These are phyloP conservation scores for Fusarium newnesense DNA, from an alignment of 2,329 filamentous ascomycete genomes.

Conservation along the genomic window DNA sequence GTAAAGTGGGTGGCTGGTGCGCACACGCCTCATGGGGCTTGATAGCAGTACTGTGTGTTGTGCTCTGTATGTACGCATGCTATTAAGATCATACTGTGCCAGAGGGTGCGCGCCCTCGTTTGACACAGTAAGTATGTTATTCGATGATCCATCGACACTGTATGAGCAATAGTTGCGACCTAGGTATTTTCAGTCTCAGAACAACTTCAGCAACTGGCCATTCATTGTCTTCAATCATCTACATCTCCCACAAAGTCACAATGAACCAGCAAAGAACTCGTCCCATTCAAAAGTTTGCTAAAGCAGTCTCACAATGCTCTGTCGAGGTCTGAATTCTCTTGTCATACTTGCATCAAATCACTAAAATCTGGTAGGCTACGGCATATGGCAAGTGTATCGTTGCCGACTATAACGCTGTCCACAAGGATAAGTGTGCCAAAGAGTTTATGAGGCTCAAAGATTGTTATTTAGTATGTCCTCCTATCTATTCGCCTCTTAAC, in stretches of 20 bases:
- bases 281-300: conserved; percentile 66
- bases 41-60: neutral
- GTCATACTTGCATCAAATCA: neutral
- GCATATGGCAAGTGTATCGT: conserved; percentile 92
- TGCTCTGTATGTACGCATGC: too few species aligned
- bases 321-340: conserved; percentile 56
- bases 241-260: neutral
- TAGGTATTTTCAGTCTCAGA: neutral
- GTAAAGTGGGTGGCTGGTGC: conserved; percentile 46
- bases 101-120: too few species aligned
- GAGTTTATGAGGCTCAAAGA: conserved; percentile 89
- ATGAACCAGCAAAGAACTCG: conserved; percentile 49
- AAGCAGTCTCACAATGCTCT: conserved; percentile 66
- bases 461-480: conserved; percentile 78
- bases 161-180: conserved; percentile 3
- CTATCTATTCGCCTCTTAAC: neutral
- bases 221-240: neutral
- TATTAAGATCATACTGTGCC: too few species aligned
- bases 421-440: conserved; percentile 88
- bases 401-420: conserved; percentile 86
- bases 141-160: neutral
- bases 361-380: conserved; percentile 68
- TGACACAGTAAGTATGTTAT: neutral
- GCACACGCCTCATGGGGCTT: conserved; percentile 16
- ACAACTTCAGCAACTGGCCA: neutral